Base-by-base conservation (phyloP, 2,329 filamentous ascomycete genomes). In the Orbilia oligospora region DNA sequence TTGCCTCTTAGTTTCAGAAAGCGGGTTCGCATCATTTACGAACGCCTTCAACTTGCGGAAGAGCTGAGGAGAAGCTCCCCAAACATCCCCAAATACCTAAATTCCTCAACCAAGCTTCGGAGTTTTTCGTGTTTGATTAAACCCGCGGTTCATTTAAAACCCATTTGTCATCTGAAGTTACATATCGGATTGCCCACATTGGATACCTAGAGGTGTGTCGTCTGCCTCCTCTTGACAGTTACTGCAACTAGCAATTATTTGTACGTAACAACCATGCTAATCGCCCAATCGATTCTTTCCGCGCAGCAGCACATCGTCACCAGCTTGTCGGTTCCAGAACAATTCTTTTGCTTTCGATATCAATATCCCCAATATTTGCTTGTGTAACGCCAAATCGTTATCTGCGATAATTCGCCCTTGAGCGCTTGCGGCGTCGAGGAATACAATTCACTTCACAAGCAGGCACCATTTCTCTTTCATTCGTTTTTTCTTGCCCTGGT, bases 241-340 rank as follows among this genome's bases (percentile, higher is more conserved):
- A 66, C 72, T 24, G 67, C 58, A 77, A 68, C 67, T 71, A 77
- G 67, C 73, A 71, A 66, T 77, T 77, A 61, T 48, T 77, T 63
- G 73, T 77, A 77, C 73, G 73, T 77, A 77, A 77, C 67, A 77
- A 77, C 73, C 73, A 68, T 71, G 63, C 73, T 77, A 77, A 77
- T 71, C 67, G 51, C 73, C 73, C 73, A 77, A 77, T 77, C 30
- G 73, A 77, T 71, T 67, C 53, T 48, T 66, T 71, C 44, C 66
- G 67, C 73, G 67, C 73, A 77, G 61, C 73, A 77, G 67, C 58
- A 77, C 67, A 71, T 71, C 73, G 58, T 71, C 73, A 68, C 67
- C 73, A 77, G 63, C 73, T 55, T 67, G 49, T 71, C 73, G 73
- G 61, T 77, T 77, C 72, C 73, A 77, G 73, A 77, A 71, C 67